A percentile compares a stretch with the other conserved stretches of the same genome.
Evolutionary conservation across 1,284 basidiomycete genomes (phyloP).

Genomic region (Pyrrhoderma lamaoense): DNA sequence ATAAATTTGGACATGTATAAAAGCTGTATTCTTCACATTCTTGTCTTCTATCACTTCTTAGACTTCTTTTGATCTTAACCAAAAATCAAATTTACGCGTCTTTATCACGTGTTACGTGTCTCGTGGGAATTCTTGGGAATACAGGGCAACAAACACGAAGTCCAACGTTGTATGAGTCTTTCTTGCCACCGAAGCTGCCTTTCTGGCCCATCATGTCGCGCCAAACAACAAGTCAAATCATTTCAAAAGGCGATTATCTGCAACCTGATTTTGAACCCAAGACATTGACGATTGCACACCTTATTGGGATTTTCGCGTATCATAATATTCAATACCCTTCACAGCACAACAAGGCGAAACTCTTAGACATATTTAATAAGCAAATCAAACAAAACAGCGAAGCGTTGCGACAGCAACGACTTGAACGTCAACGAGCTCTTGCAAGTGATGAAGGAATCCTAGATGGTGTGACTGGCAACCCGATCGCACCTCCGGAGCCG

Average conservation of each 20-base stretch:
- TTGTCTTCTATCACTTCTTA: no score
- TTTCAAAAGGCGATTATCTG: constrained; percentile 73
- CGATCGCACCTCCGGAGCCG: constrained; percentile 40
- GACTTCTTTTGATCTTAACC: no score
- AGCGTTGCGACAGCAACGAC: constrained; percentile 58
- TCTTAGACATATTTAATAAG: constrained; percentile 75
- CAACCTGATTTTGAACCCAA: constrained; percentile 77
- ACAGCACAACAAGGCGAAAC: constrained; percentile 79
- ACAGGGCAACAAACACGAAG: background rate
- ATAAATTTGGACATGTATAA: no score
- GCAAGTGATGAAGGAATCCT: constrained; percentile 75
- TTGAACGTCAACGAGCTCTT: constrained; percentile 58
- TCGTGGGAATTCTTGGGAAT: constrained; percentile 3
- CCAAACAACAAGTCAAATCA: constrained; percentile 63
- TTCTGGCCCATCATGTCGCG: constrained; percentile 48
- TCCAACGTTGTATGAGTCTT: background rate
- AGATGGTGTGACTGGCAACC: constrained; percentile 68
- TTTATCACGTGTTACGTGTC: background rate
- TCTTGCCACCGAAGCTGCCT: background rate
- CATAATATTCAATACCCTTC: constrained; percentile 76
- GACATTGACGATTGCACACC: constrained; percentile 72
- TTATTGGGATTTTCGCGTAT: constrained; percentile 75
- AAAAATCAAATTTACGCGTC: no score
- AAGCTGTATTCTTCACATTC: no score
- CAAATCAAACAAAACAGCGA: constrained; percentile 59